These are phyloP conservation scores for Pichia manshurica DNA, from an alignment of 805 yeast species.

Conservation along the genomic window DNA sequence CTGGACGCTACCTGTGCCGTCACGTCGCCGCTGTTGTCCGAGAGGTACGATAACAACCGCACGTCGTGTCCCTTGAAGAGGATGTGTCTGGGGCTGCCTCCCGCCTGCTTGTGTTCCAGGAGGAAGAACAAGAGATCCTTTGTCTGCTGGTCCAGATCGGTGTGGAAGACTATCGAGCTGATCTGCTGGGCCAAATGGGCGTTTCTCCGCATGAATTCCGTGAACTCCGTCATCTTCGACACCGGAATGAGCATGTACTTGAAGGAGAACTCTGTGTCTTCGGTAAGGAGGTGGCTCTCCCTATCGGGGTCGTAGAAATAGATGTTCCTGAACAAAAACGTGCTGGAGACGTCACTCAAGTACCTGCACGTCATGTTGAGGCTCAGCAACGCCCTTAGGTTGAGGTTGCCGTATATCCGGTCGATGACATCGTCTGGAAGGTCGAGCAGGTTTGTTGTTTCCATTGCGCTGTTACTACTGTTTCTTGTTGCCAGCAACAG, in stretches of 20 bases:
- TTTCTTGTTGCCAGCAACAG: too few species aligned
- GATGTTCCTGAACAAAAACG: neutral
- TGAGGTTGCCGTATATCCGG: neutral
- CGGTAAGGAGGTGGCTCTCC: neutral
- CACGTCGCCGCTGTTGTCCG: neutral
- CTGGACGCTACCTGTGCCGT: neutral
- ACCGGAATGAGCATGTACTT: slow-evolving; percentile 6
- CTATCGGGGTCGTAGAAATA: slow-evolving; percentile 1
- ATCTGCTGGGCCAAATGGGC: neutral
- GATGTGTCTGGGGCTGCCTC: too few species aligned
- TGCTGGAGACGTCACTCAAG: neutral
- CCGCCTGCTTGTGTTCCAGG: neutral
- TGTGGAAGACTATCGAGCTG: neutral
- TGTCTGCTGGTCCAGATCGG: neutral
- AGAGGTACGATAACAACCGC: neutral
- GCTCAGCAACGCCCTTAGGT: neutral
- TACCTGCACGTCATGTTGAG: slow-evolving; percentile 3
- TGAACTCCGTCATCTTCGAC: neutral
- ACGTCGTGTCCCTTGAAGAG: neutral
- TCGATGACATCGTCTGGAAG: slow-evolving; percentile 9
- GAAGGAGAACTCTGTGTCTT: neutral
- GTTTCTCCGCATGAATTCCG: neutral
- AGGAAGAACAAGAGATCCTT: neutral
- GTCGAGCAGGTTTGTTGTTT: neutral
- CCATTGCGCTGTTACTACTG: too few species aligned